phyloP scores from a whole-genome alignment of 2,329 filamentous ascomycete species.

The Cercospora zeae-maydis region DNA sequence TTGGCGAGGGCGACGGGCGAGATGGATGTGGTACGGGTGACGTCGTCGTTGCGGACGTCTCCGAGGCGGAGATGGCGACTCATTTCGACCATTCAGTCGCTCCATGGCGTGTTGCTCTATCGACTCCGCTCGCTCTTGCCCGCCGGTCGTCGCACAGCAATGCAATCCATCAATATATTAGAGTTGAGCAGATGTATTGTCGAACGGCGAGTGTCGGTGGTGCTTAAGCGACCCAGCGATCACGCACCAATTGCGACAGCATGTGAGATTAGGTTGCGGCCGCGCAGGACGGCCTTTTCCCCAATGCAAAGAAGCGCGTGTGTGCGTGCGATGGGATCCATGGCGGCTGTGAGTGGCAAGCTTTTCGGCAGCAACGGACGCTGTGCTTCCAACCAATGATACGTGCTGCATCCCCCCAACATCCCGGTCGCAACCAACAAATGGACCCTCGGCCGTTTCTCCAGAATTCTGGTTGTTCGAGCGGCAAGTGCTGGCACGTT shows the following conservation, averaged over 20 bases:
- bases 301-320: neutral
- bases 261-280: neutral
- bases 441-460: neutral
- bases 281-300: neutral
- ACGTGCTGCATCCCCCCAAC: neutral
- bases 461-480: neutral
- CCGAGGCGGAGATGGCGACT: no score
- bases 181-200: neutral
- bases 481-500: neutral
- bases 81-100: no score
- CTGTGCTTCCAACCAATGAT: neutral
- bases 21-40: neutral
- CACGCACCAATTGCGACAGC: constrained; percentile 5
- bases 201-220: neutral
- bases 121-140: no score
- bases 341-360: neutral
- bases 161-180: neutral
- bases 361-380: neutral
- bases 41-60: no score
- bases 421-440: neutral
- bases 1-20: neutral
- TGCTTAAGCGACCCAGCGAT: constrained; percentile 3
- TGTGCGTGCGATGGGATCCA: neutral
- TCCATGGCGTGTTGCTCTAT: no score
- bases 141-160: no score